These are phyloP conservation scores for Tardiomyces depauwii DNA, from an alignment of 1,139 yeast genomes.

Conservation along the genomic window DNA sequence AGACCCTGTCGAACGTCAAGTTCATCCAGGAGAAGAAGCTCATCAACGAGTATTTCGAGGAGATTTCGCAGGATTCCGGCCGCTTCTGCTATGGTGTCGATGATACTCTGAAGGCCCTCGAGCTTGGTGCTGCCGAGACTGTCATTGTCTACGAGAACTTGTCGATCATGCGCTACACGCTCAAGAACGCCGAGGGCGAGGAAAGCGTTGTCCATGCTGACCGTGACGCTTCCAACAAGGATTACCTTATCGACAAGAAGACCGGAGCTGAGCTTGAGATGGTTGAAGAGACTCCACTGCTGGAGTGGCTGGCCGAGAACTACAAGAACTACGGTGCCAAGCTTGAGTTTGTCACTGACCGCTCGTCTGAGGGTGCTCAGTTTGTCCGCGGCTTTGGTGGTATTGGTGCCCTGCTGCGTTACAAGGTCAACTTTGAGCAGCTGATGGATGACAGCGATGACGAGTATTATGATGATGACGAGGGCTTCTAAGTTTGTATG, in stretches of 20 bases:
- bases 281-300: slow-evolving; percentile 66
- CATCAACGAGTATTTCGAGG: slow-evolving; percentile 84
- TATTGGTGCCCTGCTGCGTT: slow-evolving; percentile 90
- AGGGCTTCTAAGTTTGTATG: too few species aligned
- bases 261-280: slow-evolving; percentile 88
- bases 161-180: slow-evolving; percentile 70
- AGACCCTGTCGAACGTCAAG: slow-evolving; percentile 90
- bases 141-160: slow-evolving; percentile 88
- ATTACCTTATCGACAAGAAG: slow-evolving; percentile 67
- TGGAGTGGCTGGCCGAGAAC: slow-evolving; percentile 97
- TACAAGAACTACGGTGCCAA: slow-evolving; percentile 91
- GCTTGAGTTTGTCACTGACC: slow-evolving; percentile 91
- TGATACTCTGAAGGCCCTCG: slow-evolving; percentile 91
- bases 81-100: slow-evolving; percentile 96
- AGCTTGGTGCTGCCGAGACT: slow-evolving; percentile 89
- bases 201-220: slow-evolving; percentile 58
- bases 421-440: slow-evolving; percentile 94
- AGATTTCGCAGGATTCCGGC: slow-evolving; percentile 93
- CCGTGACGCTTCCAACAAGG: slow-evolving; percentile 45
- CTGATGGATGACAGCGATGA: slow-evolving; percentile 83
- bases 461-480: slow-evolving; percentile 53
- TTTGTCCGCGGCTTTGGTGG: slow-evolving; percentile 98
- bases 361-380: slow-evolving; percentile 97
- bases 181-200: slow-evolving; percentile 74
- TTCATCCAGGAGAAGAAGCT: slow-evolving; percentile 97